Base-by-base conservation (phyloP, 2,329 filamentous ascomycete genomes). In the Botrytis medusae region DNA sequence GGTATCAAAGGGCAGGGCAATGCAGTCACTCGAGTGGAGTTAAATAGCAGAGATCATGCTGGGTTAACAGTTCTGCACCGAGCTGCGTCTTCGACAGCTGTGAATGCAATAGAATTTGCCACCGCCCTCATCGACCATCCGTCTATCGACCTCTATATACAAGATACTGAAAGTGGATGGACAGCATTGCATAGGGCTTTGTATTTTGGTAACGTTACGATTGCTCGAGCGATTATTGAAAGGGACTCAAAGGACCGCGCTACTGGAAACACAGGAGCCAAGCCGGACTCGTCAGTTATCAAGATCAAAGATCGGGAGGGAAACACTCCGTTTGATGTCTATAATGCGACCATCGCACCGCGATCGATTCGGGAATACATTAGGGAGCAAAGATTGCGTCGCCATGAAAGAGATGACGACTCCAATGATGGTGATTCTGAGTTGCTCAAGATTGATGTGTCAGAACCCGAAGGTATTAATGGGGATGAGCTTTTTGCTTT, bases 301-400 rank as follows among this genome's bases (percentile, higher is more conserved):
- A 98, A 97, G 84, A 93, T 96, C 69, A 99, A 98, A 82, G 96
- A 99, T 79, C 90, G 93, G 74, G 96, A 98, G 83, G 95, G 95
- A 16, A 94, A 97, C 80, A 97, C 94, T 77, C 95, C 96, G 0
- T 95, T 98, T 77, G 96, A 98, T 81, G 84, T 99, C 18, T 98
- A 97, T 79, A 92, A 93, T 75, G 90, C 93, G 57, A 97, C 94
- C 0, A 96, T 98, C 77, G 91, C 92, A 68, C 88, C 92, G 72
- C 89, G 93, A n/a, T 89, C 88, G n/a, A 57, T 57, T n/a, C 81
- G 94, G 25, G 87, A 87, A 73, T 74, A 72, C 59, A 72, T 67
- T 74, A 59, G 67, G 46, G 72, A 74, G 71, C 48, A 68, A 37
- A 51, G 37, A 57, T 32, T n/a, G 22, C 32, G 16, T 6, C 48